phyloP scores from a whole-genome alignment of 306 rosid species.

The Lablab purpureus region DNA sequence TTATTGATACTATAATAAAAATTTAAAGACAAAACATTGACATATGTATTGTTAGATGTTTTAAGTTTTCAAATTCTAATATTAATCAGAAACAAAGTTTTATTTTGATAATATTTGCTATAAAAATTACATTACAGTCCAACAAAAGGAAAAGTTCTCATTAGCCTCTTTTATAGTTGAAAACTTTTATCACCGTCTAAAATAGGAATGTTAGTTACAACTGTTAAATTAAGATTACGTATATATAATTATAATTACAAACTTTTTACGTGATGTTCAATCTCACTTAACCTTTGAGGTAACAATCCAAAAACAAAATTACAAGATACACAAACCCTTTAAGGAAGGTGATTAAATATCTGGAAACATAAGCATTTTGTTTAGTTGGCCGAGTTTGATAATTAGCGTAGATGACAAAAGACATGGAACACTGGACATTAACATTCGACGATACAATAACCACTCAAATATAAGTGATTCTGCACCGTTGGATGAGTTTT shows the following conservation, averaged over 20 bases:
- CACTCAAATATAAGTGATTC: neutral
- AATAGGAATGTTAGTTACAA: neutral
- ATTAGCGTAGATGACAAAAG: neutral
- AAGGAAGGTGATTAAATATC: neutral
- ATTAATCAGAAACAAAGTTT: neutral
- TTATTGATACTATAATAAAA: no score
- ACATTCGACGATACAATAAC: neutral
- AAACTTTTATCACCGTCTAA: no score
- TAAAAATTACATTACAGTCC: neutral
- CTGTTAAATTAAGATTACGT: neutral
- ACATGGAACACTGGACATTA: neutral
- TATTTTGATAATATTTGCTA: neutral
- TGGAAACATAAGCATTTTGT: neutral
- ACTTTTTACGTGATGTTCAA: neutral
- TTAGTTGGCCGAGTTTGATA: slow-evolving; percentile 27
- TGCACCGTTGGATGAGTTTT: slow-evolving; percentile 32
- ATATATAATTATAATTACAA: neutral
- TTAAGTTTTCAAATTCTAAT: no score
- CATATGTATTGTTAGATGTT: no score
- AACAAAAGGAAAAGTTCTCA: no score
- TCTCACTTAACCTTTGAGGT: neutral
- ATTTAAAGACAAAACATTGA: no score
- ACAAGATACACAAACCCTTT: neutral
- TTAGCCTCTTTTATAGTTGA: no score
- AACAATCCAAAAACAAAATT: neutral